phyloP scores from a whole-genome alignment of 495 filamentous ascomycete genomes.

The Neurospora terricola region DNA sequence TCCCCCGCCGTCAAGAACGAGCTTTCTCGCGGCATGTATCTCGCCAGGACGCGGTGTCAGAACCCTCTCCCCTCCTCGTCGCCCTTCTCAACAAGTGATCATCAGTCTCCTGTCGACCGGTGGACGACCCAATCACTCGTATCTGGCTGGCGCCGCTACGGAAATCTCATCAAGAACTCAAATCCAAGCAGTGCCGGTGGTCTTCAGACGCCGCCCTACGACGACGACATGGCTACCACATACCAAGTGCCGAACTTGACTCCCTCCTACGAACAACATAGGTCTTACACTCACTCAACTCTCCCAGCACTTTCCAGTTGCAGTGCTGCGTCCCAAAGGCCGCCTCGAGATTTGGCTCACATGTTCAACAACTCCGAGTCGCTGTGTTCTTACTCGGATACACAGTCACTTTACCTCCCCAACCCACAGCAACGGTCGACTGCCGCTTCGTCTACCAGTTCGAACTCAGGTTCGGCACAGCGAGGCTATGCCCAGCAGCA shows the following conservation, averaged over 20 bases:
- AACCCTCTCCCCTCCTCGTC: neutral
- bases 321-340: neutral
- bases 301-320: neutral
- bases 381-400: conserved; percentile 3
- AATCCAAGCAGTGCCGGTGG: conserved; percentile 13
- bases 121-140: neutral
- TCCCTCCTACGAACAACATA: conserved; percentile 28
- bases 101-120: neutral
- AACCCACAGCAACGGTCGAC: neutral
- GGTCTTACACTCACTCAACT: conserved; percentile 3
- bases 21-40: neutral
- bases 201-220: conserved; percentile 40
- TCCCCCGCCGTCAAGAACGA: neutral
- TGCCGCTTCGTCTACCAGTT: neutral
- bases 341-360: neutral
- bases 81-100: neutral
- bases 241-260: conserved; percentile 34
- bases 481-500: neutral
- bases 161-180: neutral
- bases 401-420: conserved; percentile 1
- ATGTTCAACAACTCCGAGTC: conserved; percentile 2
- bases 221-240: conserved; percentile 37
- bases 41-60: neutral
- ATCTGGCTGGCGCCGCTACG: neutral
- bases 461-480: neutral